A percentile compares a stretch with the other conserved stretches of the same genome.
Conservation (phyloP, 148 eudicot genomes). For the Simmondsia chinensis region DNA sequence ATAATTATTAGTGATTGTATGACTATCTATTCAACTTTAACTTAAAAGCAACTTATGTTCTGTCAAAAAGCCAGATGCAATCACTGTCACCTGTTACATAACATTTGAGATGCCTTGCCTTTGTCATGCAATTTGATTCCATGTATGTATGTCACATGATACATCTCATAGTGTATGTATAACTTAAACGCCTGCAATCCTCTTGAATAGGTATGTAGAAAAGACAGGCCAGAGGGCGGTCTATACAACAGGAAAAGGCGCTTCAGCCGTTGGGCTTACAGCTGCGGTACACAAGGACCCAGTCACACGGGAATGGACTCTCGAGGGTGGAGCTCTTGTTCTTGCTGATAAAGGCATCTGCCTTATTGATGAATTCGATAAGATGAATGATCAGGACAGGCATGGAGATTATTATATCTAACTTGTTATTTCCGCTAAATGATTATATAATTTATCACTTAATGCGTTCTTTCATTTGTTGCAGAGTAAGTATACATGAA, state of each 20-base stretch:
- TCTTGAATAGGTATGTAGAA: slow-evolving; percentile 63
- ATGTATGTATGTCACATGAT: too few species aligned
- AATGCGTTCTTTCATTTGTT: not conserved
- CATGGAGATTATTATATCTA: slow-evolving; percentile 6
- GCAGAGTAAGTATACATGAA: slow-evolving; percentile 97
- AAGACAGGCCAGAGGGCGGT: slow-evolving; percentile 98
- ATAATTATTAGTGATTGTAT: too few species aligned
- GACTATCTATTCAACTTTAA: too few species aligned
- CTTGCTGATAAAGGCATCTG: slow-evolving; percentile 93
- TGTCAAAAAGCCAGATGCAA: too few species aligned
- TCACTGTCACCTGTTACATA: too few species aligned
- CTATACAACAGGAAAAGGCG: slow-evolving; percentile 97
- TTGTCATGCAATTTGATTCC: too few species aligned
- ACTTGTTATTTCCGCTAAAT: not conserved
- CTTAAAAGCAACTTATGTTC: too few species aligned
- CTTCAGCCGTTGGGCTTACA: slow-evolving; percentile 95
- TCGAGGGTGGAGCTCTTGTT: slow-evolving; percentile 98
- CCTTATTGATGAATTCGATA: slow-evolving; percentile 96
- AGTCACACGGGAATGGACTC: slow-evolving; percentile 96
- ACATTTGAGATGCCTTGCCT: too few species aligned
- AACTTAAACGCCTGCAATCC: not conserved
- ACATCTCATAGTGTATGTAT: not conserved
- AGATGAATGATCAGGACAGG: slow-evolving; percentile 99
- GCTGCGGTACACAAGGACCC: slow-evolving; percentile 99
- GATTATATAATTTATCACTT: not conserved